These are phyloP conservation scores for Fusarium sp. DNA, from an alignment of 2,329 filamentous ascomycete species.

Conservation along the genomic window DNA sequence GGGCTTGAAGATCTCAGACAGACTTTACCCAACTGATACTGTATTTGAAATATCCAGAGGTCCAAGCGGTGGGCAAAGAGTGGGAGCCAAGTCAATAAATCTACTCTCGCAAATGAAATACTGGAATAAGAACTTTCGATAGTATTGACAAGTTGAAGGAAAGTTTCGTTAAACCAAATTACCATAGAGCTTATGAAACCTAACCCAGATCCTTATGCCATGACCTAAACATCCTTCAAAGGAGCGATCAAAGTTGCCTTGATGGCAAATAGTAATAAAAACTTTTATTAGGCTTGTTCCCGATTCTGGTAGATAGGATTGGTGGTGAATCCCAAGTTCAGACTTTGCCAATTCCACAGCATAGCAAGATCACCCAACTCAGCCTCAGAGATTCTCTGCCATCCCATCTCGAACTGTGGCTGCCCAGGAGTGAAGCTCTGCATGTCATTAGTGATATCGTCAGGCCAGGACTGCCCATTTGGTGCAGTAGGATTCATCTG, in stretches of 20 bases:
- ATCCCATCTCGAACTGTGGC: not conserved
- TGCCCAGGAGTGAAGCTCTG: not conserved
- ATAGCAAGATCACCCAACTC: conserved; percentile 17
- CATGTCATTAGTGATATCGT: not conserved
- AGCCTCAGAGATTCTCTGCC: conserved; percentile 9
- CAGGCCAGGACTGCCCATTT: not conserved
- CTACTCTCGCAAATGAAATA: accelerated
- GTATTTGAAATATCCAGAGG: not conserved
- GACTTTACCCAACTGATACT: not conserved
- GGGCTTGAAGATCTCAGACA: not conserved
- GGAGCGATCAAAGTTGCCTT: accelerated
- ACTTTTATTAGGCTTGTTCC: accelerated
- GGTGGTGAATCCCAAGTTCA: conserved; percentile 9
- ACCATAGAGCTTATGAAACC: not conserved
- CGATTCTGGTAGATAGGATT: conserved; percentile 16
- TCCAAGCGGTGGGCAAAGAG: too few species aligned
- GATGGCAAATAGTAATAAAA: accelerated
- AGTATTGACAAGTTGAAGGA: not conserved
- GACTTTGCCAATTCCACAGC: conserved; percentile 24
- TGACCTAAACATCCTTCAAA: not conserved
- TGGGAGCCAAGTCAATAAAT: accelerated
- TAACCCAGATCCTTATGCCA: accelerated
- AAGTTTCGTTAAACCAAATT: not conserved
- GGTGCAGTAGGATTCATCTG: not conserved
- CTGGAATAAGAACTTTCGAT: not conserved